phyloP scores from a whole-genome alignment of 768 basidiomycete species.

The Clitopilus hobsonii region DNA sequence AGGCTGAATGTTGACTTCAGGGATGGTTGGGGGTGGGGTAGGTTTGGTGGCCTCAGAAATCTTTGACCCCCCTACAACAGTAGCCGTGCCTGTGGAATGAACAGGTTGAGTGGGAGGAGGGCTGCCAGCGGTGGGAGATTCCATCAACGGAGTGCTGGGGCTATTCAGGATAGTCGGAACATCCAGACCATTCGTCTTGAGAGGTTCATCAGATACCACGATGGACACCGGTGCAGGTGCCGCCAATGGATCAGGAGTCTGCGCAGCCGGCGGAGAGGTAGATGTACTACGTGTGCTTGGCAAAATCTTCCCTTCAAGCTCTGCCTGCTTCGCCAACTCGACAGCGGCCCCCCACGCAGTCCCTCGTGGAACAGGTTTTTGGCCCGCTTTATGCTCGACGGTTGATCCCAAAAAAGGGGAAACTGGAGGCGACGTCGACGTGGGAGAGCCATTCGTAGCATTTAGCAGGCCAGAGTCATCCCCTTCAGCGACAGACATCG shows the following conservation, averaged over 20 bases:
- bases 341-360: conserved; percentile 36
- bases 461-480: conserved; percentile 13
- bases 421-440: conserved; percentile 21
- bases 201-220: conserved; percentile 12
- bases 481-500: conserved; percentile 17
- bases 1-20: not conserved
- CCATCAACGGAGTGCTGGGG: not conserved
- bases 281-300: conserved; percentile 13
- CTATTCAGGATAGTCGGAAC: not conserved
- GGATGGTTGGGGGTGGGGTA: not conserved
- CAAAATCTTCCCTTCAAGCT: conserved; percentile 19
- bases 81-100: not conserved
- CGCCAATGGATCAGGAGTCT: not conserved
- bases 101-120: not conserved
- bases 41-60: not conserved
- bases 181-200: not conserved
- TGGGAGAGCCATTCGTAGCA: conserved; percentile 24
- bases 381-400: conserved; percentile 13
- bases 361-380: conserved; percentile 17
- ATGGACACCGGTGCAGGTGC: conserved; percentile 9
- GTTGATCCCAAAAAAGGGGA: conserved; percentile 20
- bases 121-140: not conserved
- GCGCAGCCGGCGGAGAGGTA: conserved; percentile 3
- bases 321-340: conserved; percentile 35
- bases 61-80: too few relatives aligned